Percentiles rank a stretch among this genome's conserved stretches.
Evolutionary conservation across 2,329 filamentous ascomycete genomes (phyloP).

Genomic region (Alternaria triticina): DNA sequence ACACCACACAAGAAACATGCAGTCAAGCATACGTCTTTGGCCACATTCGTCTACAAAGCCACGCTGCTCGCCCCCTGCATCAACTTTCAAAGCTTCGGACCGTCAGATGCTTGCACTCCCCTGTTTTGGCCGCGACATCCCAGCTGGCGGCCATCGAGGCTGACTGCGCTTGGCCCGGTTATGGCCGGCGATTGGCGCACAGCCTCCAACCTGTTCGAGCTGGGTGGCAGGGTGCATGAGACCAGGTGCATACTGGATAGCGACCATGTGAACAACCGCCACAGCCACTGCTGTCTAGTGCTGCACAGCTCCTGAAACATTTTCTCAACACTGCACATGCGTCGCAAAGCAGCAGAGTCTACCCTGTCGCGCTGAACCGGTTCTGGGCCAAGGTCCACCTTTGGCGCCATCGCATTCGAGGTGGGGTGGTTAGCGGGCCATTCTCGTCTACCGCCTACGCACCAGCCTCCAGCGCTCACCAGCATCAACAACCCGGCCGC

Average conservation of each 20-base stretch:
- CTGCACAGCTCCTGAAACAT: constrained; percentile 38
- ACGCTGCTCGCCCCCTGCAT: constrained; percentile 13
- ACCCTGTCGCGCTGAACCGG: constrained; percentile 17
- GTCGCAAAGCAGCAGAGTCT: constrained; percentile 12
- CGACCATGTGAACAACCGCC: constrained; percentile 37
- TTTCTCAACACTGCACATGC: constrained; percentile 7
- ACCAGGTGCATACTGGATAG: constrained; percentile 28
- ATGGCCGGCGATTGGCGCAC: constrained; percentile 39
- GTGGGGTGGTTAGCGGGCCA: constrained; percentile 31
- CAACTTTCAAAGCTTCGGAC: constrained; percentile 13
- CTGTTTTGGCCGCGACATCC: constrained; percentile 19
- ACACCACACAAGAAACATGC: background rate
- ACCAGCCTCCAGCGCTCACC: constrained; percentile 14
- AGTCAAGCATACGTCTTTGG: background rate
- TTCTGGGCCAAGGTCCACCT: constrained; percentile 13
- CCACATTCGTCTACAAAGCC: constrained; percentile 5
- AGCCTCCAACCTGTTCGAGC: constrained; percentile 13
- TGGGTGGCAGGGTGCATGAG: constrained; percentile 21
- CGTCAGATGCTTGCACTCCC: constrained; percentile 24
- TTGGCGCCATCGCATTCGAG: constrained; percentile 15
- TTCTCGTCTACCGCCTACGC: constrained; percentile 3
- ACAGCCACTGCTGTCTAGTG: constrained; percentile 34
- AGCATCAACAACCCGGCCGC: constrained; percentile 12
- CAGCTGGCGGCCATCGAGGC: constrained; percentile 33
- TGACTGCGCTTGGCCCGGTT: constrained; percentile 38